Base-by-base conservation (phyloP, 139 green algal species). In the Chlamydomonas sphaeroides region DNA sequence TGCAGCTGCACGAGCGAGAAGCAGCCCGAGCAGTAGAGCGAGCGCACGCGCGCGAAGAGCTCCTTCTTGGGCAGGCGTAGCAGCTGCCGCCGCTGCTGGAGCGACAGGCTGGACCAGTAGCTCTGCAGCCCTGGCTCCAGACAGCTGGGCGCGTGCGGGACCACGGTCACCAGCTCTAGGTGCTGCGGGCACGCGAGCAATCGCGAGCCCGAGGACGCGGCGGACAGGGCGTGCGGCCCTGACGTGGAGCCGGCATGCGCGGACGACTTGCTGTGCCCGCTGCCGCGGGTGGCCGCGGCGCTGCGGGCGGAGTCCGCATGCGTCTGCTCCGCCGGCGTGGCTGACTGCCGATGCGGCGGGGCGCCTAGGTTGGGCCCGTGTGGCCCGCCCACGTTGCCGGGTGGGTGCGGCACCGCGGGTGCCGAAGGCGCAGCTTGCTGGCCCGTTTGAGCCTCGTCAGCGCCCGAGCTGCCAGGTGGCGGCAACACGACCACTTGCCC, bases 31-130 rank as follows among this genome's bases (percentile, higher is more conserved):
- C 74, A 80, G 41, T 80, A 80, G 30, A 70, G 59, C 57, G 59
- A 71, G 1, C 74, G 57, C 36, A 80, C 74, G 28, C 74, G 74
- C 21, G 74, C 39, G 39, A 80, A 80, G 3, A 80, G 59, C 4
- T 80, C 74, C 59, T 80, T 80, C 30, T 80, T 80, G 1, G 74
- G 61, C n/a, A 80, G n/a, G 39, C 74, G 74, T 0, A 80, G 59
- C n/a, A 80, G 74, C 33, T 80, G 74, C 61, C 74, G 59, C 75
- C 75, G 61, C 61, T 82, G 75, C 33, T 82, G 75, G 39, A 82
- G 25, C 32, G 56, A 73, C 28, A 82, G 75, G 42, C 75, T 65
- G 32, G 21, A 51, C 75, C 75, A 82, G 45, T 71, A 82, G 62
- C 42, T 82, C 17, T 82, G 75, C 1, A 82, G 75, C 42, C 75